Evolutionary conservation across 805 yeast species (phyloP).

Genomic region (Soucietia sequanensis): DNA sequence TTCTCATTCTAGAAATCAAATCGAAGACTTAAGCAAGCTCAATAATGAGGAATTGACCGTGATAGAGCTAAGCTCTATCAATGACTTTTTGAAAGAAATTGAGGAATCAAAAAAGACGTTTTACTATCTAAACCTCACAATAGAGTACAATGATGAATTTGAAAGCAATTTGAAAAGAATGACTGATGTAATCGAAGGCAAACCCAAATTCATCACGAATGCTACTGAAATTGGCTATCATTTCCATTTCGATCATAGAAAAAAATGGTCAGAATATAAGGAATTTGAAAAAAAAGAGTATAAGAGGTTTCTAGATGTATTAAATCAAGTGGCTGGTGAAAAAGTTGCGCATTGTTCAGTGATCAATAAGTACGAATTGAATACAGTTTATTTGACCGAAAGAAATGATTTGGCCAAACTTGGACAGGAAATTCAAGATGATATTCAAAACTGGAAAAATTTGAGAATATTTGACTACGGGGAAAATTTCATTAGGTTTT

Average conservation of each 20-base stretch:
- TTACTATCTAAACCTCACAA: conserved; percentile 25
- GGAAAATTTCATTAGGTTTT: conserved; percentile 32
- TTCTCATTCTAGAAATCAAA: conserved; percentile 25
- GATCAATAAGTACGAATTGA: conserved; percentile 34
- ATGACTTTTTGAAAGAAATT: conserved; percentile 7
- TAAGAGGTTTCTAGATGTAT: conserved; percentile 17
- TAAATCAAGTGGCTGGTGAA: conserved; percentile 20
- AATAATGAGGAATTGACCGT: conserved; percentile 17
- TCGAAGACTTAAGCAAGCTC: conserved; percentile 19
- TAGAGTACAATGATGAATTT: conserved; percentile 32
- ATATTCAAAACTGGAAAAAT: conserved; percentile 33
- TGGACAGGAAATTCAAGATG: conserved; percentile 37
- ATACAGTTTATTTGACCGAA: conserved; percentile 33
- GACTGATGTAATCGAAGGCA: conserved; percentile 17
- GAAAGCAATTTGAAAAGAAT: conserved; percentile 19
- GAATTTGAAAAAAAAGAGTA: conserved; percentile 24
- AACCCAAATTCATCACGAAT: conserved; percentile 12
- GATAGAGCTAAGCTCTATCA: conserved; percentile 17
- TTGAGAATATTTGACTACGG: conserved; percentile 36
- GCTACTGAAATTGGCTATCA: conserved; percentile 31
- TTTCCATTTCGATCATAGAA: conserved; percentile 29
- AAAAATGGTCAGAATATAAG: conserved; percentile 28
- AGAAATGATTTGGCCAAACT: conserved; percentile 28
- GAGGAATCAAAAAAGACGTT: conserved; percentile 12
- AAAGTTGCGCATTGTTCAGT: conserved; percentile 39